Conservation (phyloP, 1,284 basidiomycete species). For the Trametes hirsuta region DNA sequence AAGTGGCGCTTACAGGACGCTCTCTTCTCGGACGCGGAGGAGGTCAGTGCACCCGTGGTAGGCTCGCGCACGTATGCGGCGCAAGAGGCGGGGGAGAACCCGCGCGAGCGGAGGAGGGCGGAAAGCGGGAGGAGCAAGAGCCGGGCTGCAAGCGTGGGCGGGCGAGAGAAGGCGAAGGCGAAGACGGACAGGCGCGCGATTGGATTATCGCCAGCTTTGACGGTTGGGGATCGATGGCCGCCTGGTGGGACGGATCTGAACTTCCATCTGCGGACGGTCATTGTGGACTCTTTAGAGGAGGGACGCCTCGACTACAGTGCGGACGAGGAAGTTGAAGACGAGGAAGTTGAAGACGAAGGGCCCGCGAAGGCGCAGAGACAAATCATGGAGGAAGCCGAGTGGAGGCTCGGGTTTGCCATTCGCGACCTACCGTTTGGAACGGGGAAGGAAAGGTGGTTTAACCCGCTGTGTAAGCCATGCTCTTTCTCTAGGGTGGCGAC, state of each 20-base stretch:
- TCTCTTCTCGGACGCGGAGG: constrained; percentile 69
- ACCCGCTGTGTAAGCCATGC: constrained; percentile 66
- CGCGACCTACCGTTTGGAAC: constrained; percentile 67
- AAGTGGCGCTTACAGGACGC: constrained; percentile 64
- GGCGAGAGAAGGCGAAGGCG: neutral
- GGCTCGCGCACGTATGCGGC: constrained; percentile 21
- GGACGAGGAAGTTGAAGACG: constrained; percentile 26
- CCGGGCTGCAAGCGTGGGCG: neutral
- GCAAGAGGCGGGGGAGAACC: constrained; percentile 9
- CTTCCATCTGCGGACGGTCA: constrained; percentile 78
- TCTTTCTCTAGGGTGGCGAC: constrained; percentile 1
- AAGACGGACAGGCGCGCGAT: constrained; percentile 57
- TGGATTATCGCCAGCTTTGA: constrained; percentile 72
- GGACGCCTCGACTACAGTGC: constrained; percentile 16
- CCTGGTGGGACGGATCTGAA: constrained; percentile 83
- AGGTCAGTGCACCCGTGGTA: constrained; percentile 38
- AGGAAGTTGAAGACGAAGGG: constrained; percentile 26
- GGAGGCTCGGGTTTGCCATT: constrained; percentile 81
- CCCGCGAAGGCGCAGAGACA: constrained; percentile 30
- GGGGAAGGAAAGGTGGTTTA: constrained; percentile 74
- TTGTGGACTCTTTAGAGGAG: constrained; percentile 70
- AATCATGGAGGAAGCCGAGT: constrained; percentile 68
- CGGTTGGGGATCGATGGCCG: constrained; percentile 78
- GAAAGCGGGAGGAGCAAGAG: constrained; percentile 3
- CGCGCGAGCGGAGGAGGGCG: constrained; percentile 4